phyloP scores from a whole-genome alignment of 345 rosid species.

The Rhizophora apiculata region DNA sequence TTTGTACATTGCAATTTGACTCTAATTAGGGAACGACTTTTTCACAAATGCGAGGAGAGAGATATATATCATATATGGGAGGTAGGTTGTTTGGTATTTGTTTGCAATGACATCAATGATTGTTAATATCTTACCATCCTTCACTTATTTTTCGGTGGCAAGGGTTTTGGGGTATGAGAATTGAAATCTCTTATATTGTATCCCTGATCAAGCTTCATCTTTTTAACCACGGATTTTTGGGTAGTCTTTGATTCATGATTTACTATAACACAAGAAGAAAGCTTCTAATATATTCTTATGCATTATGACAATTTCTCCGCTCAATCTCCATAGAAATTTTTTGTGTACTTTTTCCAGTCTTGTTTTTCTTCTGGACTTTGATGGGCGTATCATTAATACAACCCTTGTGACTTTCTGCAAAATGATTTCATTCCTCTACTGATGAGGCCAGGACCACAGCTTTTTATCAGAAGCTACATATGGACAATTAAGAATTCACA shows the following conservation, averaged over 20 bases:
- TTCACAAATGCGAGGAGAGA: constrained; percentile 10
- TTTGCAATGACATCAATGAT: constrained; percentile 12
- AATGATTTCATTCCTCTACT: constrained; percentile 32
- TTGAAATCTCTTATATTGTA: too few relatives aligned
- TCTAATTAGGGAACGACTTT: constrained; percentile 45
- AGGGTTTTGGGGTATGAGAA: constrained; percentile 11
- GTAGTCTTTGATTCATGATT: too few relatives aligned
- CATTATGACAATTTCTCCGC: background rate
- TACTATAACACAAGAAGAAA: too few relatives aligned
- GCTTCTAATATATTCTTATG: constrained; percentile 2
- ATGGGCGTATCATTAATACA: background rate
- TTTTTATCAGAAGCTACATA: constrained; percentile 32
- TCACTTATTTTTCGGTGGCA: background rate
- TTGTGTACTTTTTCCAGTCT: background rate
- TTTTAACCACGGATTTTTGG: too few relatives aligned
- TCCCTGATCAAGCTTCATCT: too few relatives aligned
- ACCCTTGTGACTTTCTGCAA: constrained; percentile 1
- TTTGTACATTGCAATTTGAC: constrained; percentile 48
- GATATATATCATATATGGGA: background rate
- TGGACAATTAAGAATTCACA: constrained; percentile 30
- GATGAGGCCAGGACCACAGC: constrained; percentile 48
- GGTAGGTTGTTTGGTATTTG: constrained; percentile 20
- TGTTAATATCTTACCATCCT: constrained; percentile 11
- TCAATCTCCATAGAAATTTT: constrained; percentile 1
- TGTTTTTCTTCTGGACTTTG: background rate